These are phyloP conservation scores for Fusarium odoratissimum DNA, from an alignment of 2,329 filamentous ascomycete species.

Conservation along the genomic window DNA sequence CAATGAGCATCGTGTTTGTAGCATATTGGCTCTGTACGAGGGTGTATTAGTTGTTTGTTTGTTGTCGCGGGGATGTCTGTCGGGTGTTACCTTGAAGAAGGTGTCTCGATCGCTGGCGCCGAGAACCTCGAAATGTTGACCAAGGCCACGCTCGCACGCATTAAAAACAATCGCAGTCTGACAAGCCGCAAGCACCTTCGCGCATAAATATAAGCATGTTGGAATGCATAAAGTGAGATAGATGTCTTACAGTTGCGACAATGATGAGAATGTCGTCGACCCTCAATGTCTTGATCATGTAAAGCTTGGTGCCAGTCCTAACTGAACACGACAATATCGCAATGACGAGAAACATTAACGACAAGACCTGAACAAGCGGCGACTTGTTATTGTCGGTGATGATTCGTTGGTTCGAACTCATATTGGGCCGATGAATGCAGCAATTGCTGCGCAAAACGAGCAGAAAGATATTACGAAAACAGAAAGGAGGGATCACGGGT, in stretches of 20 bases:
- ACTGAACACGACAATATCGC: slow-evolving; percentile 43
- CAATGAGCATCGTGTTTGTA: slow-evolving; percentile 41
- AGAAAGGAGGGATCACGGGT: neutral
- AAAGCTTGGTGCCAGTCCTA: slow-evolving; percentile 43
- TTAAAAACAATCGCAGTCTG: slow-evolving; percentile 39
- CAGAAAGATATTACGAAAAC: neutral
- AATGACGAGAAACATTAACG: slow-evolving; percentile 47
- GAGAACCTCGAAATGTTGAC: slow-evolving; percentile 33
- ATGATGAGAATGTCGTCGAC: slow-evolving; percentile 43
- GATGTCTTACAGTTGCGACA: slow-evolving; percentile 38
- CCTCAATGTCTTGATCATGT: slow-evolving; percentile 47
- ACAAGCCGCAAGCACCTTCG: slow-evolving; percentile 33
- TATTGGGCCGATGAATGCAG: slow-evolving; percentile 12
- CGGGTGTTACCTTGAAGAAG: slow-evolving; percentile 43
- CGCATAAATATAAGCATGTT: neutral
- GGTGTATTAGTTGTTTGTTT: slow-evolving; percentile 21
- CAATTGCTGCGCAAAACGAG: neutral
- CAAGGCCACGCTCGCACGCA: slow-evolving; percentile 41
- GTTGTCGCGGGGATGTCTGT: neutral
- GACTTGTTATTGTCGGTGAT: slow-evolving; percentile 48
- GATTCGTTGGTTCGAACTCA: slow-evolving; percentile 41
- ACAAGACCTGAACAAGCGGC: slow-evolving; percentile 46
- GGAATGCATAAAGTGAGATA: no score
- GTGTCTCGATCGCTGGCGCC: slow-evolving; percentile 15
- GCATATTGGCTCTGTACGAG: slow-evolving; percentile 43